Evolutionary conservation across 805 yeast species (phyloP).

Genomic region (Pichia californica): DNA sequence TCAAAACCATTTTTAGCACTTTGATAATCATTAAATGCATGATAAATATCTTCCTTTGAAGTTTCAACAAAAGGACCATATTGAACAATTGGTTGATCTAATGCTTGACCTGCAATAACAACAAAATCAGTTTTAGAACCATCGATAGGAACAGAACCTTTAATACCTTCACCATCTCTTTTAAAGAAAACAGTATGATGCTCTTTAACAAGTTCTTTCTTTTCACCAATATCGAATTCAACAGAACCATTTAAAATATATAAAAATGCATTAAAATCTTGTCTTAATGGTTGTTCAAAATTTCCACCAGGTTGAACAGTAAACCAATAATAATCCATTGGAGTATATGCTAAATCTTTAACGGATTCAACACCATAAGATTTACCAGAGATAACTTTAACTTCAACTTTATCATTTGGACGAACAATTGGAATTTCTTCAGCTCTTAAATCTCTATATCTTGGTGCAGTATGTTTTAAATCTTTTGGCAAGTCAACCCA

Average conservation of each 20-base stretch:
- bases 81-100: conserved; percentile 73
- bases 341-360: conserved; percentile 74
- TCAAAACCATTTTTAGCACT: conserved; percentile 63
- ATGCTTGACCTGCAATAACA: conserved; percentile 64
- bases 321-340: conserved; percentile 67
- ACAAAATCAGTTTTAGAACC: conserved; percentile 54
- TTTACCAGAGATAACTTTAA: conserved; percentile 72
- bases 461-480: conserved; percentile 57
- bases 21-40: conserved; percentile 72
- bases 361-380: conserved; percentile 70
- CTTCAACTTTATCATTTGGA: conserved; percentile 56
- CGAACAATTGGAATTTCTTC: conserved; percentile 65
- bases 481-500: conserved; percentile 80
- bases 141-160: conserved; percentile 41
- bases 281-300: conserved; percentile 53
- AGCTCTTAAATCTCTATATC: conserved; percentile 70
- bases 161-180: conserved; percentile 56
- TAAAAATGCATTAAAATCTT: conserved; percentile 59
- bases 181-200: conserved; percentile 57
- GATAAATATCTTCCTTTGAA: conserved; percentile 53
- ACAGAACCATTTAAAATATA: conserved; percentile 61
- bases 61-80: conserved; percentile 90
- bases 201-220: conserved; percentile 32
- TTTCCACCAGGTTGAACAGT: conserved; percentile 58
- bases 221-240: conserved; percentile 32